A percentile compares a stretch with the other conserved stretches of the same genome.
These are phyloP conservation scores for Kluyveromyces sp. DNA, from an alignment of 1,139 yeast species.

Conservation along the genomic window DNA sequence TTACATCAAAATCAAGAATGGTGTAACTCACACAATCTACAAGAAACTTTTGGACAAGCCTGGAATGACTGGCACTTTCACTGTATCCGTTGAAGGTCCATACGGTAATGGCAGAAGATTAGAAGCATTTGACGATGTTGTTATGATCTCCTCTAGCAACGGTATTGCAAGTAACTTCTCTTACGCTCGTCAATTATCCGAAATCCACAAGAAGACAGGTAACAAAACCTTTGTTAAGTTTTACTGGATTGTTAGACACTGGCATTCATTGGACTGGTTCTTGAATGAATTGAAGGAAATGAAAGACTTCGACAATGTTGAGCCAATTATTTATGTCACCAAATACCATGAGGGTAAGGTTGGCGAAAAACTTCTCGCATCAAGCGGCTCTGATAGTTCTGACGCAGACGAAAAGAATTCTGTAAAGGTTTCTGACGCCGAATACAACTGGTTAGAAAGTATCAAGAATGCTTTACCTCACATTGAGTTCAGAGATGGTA, in stretches of 20 bases:
- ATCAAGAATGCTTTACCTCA: conserved; percentile 24
- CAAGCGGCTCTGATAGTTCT: conserved; percentile 6
- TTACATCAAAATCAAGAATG: conserved; percentile 40
- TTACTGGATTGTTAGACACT: conserved; percentile 45
- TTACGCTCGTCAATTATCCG: conserved; percentile 26
- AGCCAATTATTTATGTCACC: conserved; percentile 37
- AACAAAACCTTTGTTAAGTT: conserved; percentile 32
- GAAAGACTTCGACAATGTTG: conserved; percentile 30
- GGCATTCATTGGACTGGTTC: conserved; percentile 47
- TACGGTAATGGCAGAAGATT: conserved; percentile 49
- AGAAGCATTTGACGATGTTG: conserved; percentile 44
- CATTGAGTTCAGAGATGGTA: conserved; percentile 39
- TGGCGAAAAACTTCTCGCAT: conserved; percentile 10
- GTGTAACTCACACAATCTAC: conserved; percentile 35
- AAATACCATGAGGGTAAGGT: conserved; percentile 23
- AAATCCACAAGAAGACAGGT: conserved; percentile 7
- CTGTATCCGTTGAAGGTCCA: conserved; percentile 51
- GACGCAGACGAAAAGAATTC: conserved; percentile 6
- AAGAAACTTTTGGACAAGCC: conserved; percentile 19
- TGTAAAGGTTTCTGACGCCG: background rate
- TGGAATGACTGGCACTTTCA: conserved; percentile 18
- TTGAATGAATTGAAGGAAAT: conserved; percentile 37
- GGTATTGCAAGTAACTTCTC: conserved; percentile 56
- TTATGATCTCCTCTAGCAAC: conserved; percentile 60
- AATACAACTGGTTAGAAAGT: background rate